Evolutionary conservation across 352 stramenopile species (phyloP).

Genomic region (Phytophthora melonis): DNA sequence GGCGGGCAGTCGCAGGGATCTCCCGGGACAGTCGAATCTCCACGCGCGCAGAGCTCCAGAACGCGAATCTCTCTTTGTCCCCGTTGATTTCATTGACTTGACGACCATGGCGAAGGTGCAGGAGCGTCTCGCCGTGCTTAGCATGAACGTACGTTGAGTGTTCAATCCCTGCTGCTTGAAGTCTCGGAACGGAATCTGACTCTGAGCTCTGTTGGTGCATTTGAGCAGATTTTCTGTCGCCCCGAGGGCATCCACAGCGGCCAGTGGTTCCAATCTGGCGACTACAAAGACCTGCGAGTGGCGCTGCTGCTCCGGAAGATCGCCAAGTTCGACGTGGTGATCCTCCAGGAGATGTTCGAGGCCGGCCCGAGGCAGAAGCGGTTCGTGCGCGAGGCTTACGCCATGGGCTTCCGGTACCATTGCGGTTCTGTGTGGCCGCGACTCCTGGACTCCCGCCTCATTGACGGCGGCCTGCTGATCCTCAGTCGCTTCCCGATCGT

Average conservation of each 20-base stretch:
- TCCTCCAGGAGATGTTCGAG: conserved; percentile 88
- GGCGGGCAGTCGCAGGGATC: conserved; percentile 9
- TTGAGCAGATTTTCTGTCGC: conserved; percentile 72
- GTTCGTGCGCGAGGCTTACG: conserved; percentile 62
- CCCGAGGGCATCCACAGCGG: conserved; percentile 83
- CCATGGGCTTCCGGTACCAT: conserved; percentile 79
- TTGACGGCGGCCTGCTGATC: conserved; percentile 82
- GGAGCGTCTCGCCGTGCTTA: conserved; percentile 73
- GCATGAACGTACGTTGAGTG: conserved; percentile 62
- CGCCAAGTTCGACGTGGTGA: conserved; percentile 72
- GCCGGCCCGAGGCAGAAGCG: conserved; percentile 59
- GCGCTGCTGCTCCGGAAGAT: conserved; percentile 80
- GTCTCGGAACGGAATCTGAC: background rate
- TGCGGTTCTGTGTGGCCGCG: conserved; percentile 77
- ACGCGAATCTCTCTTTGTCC: background rate
- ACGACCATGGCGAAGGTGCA: conserved; percentile 38
- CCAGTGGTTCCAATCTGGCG: conserved; percentile 71
- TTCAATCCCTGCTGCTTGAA: background rate
- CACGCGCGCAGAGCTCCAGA: conserved; percentile 6
- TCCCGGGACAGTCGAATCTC: conserved; percentile 10
- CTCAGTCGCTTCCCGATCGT: conserved; percentile 88
- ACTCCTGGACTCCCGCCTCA: conserved; percentile 60
- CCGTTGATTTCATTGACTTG: conserved; percentile 1
- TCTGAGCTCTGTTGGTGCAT: conserved; percentile 6
- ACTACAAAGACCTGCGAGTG: conserved; percentile 80